Base-by-base conservation (phyloP, 306 rosid species). In the Pyrus communis region DNA sequence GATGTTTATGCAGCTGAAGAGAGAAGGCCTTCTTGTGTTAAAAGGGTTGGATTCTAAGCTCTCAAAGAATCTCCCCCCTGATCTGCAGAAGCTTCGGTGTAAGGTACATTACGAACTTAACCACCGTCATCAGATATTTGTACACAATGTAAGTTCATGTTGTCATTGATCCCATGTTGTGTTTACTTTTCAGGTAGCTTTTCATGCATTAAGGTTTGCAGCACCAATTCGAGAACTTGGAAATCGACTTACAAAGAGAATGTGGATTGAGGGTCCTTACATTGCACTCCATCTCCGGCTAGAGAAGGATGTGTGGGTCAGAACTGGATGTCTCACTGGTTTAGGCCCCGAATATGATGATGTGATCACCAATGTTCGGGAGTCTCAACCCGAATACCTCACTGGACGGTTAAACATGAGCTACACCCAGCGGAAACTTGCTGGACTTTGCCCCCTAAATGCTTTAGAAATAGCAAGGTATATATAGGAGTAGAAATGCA, bases 191-290 rank as follows among this genome's bases (percentile, higher is more conserved):
- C 68, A 88, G 91, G 91, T 88, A 30, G 88, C 88, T 13, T 88
- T 88, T 70, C 88, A 88, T 80, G 90, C 92, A 30, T 71, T 88
- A 23, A 83, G 81, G 75, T 86, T 77, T 59, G 80, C 89, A 70
- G 79, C 85, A 11, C 88, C 87, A n/a, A 82, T 88, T 79, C 77
- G 45, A 30, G 82, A 84, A 55, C 80, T 88, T 7, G 92, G 92
- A 45, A 71, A 78, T 46, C 76, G 46, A 77, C 78, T 88, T 11
- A 86, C 85, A 8, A 82, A 70, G 72, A 84, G 92, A 82, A 86
- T 84, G 88, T 86, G 92, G 90, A 88, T 86, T 62, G 90, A 88
- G 68, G 90, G 92, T 27, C 90, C 88, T 9, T 88, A 84, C 70
- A 78, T 86, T 57, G 87, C 88, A 14, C 70, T 88, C 63, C 88